These are phyloP conservation scores for Candida incommunis DNA, from an alignment of 805 yeast genomes.

Conservation along the genomic window DNA sequence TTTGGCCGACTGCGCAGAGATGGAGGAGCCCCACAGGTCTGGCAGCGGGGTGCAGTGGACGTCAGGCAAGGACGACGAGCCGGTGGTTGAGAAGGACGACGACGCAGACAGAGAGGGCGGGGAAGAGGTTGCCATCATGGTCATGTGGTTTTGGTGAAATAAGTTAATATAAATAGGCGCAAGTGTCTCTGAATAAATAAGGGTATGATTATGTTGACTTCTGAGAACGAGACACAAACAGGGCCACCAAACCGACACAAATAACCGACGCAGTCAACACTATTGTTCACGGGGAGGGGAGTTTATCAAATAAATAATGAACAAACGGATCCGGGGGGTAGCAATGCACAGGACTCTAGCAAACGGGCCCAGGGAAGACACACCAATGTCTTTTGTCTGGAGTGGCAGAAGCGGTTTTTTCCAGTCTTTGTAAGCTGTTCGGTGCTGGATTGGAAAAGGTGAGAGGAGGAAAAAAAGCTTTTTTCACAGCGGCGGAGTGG, in stretches of 20 bases:
- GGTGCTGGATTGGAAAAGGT: too few relatives aligned
- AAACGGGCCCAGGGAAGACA: neutral
- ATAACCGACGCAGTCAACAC: too few relatives aligned
- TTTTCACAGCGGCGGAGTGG: too few relatives aligned
- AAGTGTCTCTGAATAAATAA: constrained; percentile 3
- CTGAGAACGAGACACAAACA: too few relatives aligned
- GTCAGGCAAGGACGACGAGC: constrained; percentile 3
- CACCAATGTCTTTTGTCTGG: neutral
- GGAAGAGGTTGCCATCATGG: constrained; percentile 4
- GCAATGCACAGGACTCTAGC: neutral
- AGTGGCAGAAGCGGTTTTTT: neutral
- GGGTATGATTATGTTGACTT: too few relatives aligned
- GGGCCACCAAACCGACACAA: too few relatives aligned
- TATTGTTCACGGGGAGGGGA: neutral
- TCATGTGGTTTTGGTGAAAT: too few relatives aligned
- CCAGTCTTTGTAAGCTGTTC: too few relatives aligned
- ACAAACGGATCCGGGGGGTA: too few relatives aligned
- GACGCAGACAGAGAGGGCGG: constrained; percentile 6
- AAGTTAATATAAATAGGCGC: constrained; percentile 3
- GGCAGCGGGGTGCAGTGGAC: constrained; percentile 6
- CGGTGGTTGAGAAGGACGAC: constrained; percentile 5
- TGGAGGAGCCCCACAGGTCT: constrained; percentile 5
- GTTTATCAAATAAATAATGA: too few relatives aligned
- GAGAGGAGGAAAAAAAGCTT: too few relatives aligned
- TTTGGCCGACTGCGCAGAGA: neutral